Conservation (phyloP, 2,329 filamentous ascomycete genomes). For the Aureobasidium pullulans region DNA sequence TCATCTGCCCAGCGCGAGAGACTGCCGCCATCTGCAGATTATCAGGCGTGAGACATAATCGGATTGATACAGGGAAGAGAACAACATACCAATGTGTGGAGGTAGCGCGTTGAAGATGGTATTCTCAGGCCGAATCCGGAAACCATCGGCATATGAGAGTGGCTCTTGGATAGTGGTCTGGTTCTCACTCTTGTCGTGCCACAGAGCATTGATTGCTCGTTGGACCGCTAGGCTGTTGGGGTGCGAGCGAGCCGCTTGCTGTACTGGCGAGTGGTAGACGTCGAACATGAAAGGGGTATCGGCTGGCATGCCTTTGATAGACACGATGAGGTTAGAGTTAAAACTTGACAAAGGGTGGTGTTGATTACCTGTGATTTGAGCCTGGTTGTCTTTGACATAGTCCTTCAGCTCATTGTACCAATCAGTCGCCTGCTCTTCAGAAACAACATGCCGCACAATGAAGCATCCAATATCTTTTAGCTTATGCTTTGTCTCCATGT, state of each 20-base stretch:
- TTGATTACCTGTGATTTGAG: neutral
- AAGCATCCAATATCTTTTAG: conserved; percentile 9
- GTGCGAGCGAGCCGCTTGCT: conserved; percentile 5
- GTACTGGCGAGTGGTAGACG: neutral
- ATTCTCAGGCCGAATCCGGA: neutral
- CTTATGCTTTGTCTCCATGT: neutral
- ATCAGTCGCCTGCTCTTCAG: neutral
- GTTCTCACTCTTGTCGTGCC: neutral
- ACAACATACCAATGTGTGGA: neutral
- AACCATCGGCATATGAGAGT: conserved; percentile 2
- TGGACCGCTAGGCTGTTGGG: conserved; percentile 1
- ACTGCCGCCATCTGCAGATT: neutral
- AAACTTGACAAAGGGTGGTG: neutral
- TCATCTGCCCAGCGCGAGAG: conserved; percentile 8
- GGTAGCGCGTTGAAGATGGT: neutral
- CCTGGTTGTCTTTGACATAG: neutral
- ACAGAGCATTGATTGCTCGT: neutral
- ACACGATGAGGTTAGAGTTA: neutral
- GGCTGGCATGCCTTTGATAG: neutral
- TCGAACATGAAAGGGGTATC: neutral
- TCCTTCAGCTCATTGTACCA: conserved; percentile 3
- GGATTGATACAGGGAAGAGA: too few relatives aligned
- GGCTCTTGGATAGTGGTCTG: neutral
- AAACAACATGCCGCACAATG: neutral
- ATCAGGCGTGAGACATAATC: neutral